Conservation (phyloP, 257 asterid genomes). For the Penstemon eatonii region DNA sequence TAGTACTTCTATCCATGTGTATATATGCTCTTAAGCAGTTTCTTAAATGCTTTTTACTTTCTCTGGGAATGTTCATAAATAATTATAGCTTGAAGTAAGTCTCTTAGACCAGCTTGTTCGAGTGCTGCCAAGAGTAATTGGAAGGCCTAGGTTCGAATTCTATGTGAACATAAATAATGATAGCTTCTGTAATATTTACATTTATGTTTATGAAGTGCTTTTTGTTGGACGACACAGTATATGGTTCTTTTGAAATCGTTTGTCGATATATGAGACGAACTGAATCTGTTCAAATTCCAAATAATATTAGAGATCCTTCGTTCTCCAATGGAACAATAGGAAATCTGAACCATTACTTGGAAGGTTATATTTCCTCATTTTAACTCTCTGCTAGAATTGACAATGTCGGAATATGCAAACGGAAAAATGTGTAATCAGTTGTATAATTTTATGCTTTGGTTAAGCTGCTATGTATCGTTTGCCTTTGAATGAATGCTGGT, state of each 20-base stretch:
- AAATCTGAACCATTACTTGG: neutral
- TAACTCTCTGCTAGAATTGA: neutral
- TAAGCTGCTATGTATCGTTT: no score
- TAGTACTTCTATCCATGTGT: neutral
- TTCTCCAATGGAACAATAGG: neutral
- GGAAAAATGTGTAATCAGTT: no score
- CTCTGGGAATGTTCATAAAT: neutral
- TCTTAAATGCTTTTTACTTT: neutral
- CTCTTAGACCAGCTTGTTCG: no score
- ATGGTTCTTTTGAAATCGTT: no score
- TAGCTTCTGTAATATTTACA: neutral
- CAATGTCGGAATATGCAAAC: no score
- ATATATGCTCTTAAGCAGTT: neutral
- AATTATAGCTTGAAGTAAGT: neutral
- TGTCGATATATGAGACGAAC: no score
- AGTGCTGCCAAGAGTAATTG: no score
- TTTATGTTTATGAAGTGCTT: neutral
- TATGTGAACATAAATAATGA: no score
- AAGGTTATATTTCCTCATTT: neutral
- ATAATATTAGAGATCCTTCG: no score
- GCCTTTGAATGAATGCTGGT: slow-evolving; percentile 10
- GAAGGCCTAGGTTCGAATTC: no score
- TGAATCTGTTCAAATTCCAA: no score
- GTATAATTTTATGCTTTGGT: no score
- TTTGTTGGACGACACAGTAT: neutral